Conservation (phyloP, 2,329 filamentous ascomycete genomes). For the Exophiala viscosa region DNA sequence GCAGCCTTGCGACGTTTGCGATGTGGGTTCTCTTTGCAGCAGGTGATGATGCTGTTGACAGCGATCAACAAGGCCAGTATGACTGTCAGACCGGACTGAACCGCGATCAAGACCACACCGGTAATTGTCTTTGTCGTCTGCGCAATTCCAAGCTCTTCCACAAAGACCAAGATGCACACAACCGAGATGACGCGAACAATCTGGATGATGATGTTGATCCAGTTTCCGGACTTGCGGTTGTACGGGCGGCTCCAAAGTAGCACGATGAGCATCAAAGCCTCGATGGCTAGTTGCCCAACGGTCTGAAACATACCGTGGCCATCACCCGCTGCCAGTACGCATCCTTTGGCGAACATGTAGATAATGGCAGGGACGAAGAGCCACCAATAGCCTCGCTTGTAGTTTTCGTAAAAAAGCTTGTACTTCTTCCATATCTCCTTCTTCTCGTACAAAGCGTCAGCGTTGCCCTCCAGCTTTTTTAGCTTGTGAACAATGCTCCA, state of each 20-base stretch:
- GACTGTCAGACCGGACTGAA: slow-evolving; percentile 80
- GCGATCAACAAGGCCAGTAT: slow-evolving; percentile 80
- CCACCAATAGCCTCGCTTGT: slow-evolving; percentile 96
- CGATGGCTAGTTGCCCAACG: slow-evolving; percentile 73
- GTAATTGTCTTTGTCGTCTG: slow-evolving; percentile 93
- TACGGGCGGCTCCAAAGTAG: slow-evolving; percentile 84
- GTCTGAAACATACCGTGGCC: slow-evolving; percentile 81
- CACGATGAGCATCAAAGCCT: slow-evolving; percentile 72
- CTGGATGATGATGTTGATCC: slow-evolving; percentile 92
- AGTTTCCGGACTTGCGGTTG: slow-evolving; percentile 78
- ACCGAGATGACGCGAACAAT: slow-evolving; percentile 85
- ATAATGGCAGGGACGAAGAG: slow-evolving; percentile 83
- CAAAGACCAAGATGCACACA: slow-evolving; percentile 84
- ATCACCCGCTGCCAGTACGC: slow-evolving; percentile 77
- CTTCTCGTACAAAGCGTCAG: slow-evolving; percentile 73
- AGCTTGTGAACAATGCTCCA: slow-evolving; percentile 70
- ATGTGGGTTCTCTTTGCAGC: slow-evolving; percentile 85
- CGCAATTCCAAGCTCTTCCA: slow-evolving; percentile 82
- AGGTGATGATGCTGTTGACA: slow-evolving; percentile 81
- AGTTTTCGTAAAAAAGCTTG: slow-evolving; percentile 94
- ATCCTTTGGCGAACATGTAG: slow-evolving; percentile 88
- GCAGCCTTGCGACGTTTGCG: slow-evolving; percentile 82
- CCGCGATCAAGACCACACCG: slow-evolving; percentile 86
- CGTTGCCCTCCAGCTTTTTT: slow-evolving; percentile 71
- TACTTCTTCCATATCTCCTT: slow-evolving; percentile 93